Percentiles rank a stretch among this genome's conserved stretches.
phyloP scores from a whole-genome alignment of 2,329 filamentous ascomycete genomes.

The Pseudogymnoascus sp. region DNA sequence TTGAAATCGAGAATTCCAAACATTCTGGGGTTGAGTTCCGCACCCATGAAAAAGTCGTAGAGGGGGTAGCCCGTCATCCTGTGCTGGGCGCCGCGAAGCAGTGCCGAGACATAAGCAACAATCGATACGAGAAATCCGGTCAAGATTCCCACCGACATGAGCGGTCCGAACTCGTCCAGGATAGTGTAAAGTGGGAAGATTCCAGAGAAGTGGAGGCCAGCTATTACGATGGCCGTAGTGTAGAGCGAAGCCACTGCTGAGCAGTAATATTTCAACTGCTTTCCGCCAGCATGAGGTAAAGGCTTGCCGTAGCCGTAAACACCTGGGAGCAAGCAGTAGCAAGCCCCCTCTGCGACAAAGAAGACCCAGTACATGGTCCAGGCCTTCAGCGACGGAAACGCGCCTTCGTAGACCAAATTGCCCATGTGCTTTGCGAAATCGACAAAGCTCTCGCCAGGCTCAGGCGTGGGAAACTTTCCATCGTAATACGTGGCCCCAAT shows the following conservation, averaged over 20 bases:
- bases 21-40: slow-evolving; percentile 78
- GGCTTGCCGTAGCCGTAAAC: slow-evolving; percentile 85
- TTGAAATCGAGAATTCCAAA: slow-evolving; percentile 82
- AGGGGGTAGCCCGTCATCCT: slow-evolving; percentile 80
- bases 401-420: slow-evolving; percentile 70
- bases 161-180: slow-evolving; percentile 88
- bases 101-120: slow-evolving; percentile 78
- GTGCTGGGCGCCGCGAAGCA: slow-evolving; percentile 73
- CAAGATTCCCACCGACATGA: slow-evolving; percentile 87
- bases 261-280: slow-evolving; percentile 91
- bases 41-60: slow-evolving; percentile 89
- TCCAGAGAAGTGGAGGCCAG: slow-evolving; percentile 71
- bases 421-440: slow-evolving; percentile 69
- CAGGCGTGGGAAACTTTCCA: slow-evolving; percentile 67
- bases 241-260: slow-evolving; percentile 85
- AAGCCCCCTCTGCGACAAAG: slow-evolving; percentile 73
- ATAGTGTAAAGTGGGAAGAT: slow-evolving; percentile 85
- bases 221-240: slow-evolving; percentile 65
- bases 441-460: slow-evolving; percentile 54
- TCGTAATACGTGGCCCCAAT: slow-evolving; percentile 89
- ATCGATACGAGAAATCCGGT: slow-evolving; percentile 80
- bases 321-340: slow-evolving; percentile 81
- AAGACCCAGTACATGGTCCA: slow-evolving; percentile 96
- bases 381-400: slow-evolving; percentile 72
- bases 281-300: slow-evolving; percentile 70